Percentiles rank a stretch among this genome's conserved stretches.
Evolutionary conservation across 2,329 filamentous ascomycete species (phyloP).

Genomic region (Colletotrichum sp.): DNA sequence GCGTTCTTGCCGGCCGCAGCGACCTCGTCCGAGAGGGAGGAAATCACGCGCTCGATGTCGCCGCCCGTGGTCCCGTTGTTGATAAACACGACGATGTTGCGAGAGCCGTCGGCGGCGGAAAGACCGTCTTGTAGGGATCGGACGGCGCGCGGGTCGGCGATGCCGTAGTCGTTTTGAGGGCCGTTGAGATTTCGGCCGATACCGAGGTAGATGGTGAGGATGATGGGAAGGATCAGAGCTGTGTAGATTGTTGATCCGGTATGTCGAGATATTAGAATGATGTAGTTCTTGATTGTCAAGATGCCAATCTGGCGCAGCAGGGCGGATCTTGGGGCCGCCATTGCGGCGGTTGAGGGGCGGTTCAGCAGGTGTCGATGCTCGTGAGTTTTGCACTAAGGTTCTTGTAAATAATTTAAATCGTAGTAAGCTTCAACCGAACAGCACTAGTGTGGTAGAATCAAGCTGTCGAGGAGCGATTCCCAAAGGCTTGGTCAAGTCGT

Average conservation of each 20-base stretch:
- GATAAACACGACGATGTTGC: slow-evolving; percentile 77
- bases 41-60: slow-evolving; percentile 76
- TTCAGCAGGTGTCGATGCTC: neutral
- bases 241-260: slow-evolving; percentile 55
- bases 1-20: slow-evolving; percentile 29
- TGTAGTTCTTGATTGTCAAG: slow-evolving; percentile 66
- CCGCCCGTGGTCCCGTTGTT: slow-evolving; percentile 75
- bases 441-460: rapidly evolving
- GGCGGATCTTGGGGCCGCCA: neutral
- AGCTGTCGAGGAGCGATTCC: neutral
- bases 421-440: neutral
- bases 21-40: slow-evolving; percentile 51
- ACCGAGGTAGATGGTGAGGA: slow-evolving; percentile 63
- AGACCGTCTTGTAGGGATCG: slow-evolving; percentile 53
- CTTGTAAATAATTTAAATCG: neutral
- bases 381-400: neutral
- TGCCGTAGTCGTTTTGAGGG: slow-evolving; percentile 76
- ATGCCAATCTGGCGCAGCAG: slow-evolving; percentile 59
- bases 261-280: slow-evolving; percentile 61
- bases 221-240: slow-evolving; percentile 63
- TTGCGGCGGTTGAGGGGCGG: neutral
- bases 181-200: slow-evolving; percentile 85
- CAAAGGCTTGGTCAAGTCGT: neutral
- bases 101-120: slow-evolving; percentile 24
- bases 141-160: slow-evolving; percentile 67